Evolutionary conservation across 2,329 filamentous ascomycete genomes (phyloP).

Genomic region (Graphium sp.): DNA sequence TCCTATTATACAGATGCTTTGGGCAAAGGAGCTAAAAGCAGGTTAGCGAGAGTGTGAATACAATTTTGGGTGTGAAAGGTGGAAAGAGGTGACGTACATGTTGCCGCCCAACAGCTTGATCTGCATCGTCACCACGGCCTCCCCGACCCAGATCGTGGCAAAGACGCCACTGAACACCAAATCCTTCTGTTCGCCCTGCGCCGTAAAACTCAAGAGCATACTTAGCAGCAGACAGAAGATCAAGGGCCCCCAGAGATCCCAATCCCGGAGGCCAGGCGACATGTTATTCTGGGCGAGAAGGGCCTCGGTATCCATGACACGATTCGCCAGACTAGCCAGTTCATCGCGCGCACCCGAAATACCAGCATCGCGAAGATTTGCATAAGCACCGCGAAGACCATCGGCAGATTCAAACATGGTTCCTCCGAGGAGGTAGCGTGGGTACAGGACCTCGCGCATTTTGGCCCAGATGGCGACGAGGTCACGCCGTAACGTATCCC

Average conservation of each 20-base stretch:
- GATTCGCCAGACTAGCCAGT: conserved; percentile 40
- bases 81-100: conserved; percentile 50
- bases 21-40: conserved; percentile 69
- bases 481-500: conserved; percentile 91
- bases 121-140: conserved; percentile 93
- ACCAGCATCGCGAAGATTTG: conserved; percentile 40
- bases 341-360: conserved; percentile 44
- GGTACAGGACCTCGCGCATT: conserved; percentile 92
- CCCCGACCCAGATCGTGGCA: conserved; percentile 90
- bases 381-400: conserved; percentile 42
- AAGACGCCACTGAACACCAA: conserved; percentile 93
- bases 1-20: conserved; percentile 94
- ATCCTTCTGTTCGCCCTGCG: conserved; percentile 64
- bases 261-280: conserved; percentile 82
- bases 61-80: neutral
- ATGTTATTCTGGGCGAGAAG: conserved; percentile 49
- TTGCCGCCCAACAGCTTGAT: conserved; percentile 93
- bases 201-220: conserved; percentile 72
- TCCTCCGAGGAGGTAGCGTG: conserved; percentile 72
- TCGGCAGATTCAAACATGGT: conserved; percentile 42
- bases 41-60: conserved; percentile 2
- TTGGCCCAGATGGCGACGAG: conserved; percentile 91
- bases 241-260: conserved; percentile 95
- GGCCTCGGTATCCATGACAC: conserved; percentile 46
- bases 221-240: conserved; percentile 86